Evolutionary conservation across 345 rosid genomes (phyloP).

Genomic region (Sonneratia alba): DNA sequence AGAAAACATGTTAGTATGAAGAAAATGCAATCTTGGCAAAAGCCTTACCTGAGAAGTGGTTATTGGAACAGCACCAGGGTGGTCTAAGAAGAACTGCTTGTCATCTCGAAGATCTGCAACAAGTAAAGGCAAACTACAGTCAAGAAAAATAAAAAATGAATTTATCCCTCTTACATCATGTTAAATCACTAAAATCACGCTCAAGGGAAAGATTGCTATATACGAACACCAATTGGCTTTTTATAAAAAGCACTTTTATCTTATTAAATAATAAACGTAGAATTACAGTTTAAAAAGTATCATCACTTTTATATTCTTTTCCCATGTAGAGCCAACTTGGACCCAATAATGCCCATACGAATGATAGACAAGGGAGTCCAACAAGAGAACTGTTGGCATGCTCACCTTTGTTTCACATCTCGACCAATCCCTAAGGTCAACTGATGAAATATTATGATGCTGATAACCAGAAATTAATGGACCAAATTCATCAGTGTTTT

Average conservation of each 20-base stretch:
- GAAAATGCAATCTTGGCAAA: neutral
- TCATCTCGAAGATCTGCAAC: constrained; percentile 20
- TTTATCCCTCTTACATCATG: neutral
- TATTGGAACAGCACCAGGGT: constrained; percentile 16
- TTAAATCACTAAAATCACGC: neutral
- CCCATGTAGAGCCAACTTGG: no score
- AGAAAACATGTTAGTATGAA: neutral
- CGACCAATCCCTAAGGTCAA: neutral
- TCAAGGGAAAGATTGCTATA: neutral
- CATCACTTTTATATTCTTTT: no score
- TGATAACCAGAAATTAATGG: neutral
- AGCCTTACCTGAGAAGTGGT: constrained; percentile 16
- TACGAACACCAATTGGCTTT: neutral
- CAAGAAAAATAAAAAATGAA: neutral
- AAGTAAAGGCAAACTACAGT: neutral
- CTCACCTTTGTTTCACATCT: neutral
- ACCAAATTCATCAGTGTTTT: neutral
- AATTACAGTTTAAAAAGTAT: no score
- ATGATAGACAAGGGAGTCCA: no score
- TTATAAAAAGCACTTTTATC: no score
- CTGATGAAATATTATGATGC: neutral
- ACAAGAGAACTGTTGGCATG: neutral
- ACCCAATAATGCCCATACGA: no score
- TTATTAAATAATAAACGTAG: no score
- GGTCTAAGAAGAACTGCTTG: constrained; percentile 17